Evolutionary conservation across 2,329 filamentous ascomycete species (phyloP).

Genomic region (Calonectria honghensis): DNA sequence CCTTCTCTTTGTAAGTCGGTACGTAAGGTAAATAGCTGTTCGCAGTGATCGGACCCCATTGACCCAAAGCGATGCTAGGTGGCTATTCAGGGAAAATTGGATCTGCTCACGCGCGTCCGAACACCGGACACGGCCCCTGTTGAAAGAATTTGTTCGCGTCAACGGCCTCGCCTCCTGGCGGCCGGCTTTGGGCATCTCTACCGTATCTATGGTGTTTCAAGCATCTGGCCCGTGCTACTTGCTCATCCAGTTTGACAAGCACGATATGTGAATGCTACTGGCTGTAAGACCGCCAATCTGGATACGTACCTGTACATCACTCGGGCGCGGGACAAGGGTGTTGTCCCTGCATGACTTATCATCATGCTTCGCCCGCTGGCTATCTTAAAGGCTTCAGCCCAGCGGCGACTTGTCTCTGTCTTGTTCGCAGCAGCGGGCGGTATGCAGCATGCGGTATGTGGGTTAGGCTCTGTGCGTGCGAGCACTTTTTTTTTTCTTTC

Average conservation of each 20-base stretch:
- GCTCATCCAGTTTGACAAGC: constrained; percentile 27
- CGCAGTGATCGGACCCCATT: constrained; percentile 37
- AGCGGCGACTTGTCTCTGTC: constrained; percentile 25
- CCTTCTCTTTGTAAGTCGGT: constrained; percentile 38
- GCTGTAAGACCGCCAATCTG: constrained; percentile 19
- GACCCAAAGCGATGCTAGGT: constrained; percentile 28
- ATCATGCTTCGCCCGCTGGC: constrained; percentile 35
- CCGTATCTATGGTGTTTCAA: constrained; percentile 37
- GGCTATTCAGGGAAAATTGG: constrained; percentile 30
- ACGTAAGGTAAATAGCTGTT: constrained; percentile 42
- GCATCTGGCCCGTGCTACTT: constrained; percentile 21
- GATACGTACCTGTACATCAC: constrained; percentile 25
- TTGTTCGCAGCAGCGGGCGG: constrained; percentile 38
- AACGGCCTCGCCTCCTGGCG: constrained; percentile 38
- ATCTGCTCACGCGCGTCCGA: constrained; percentile 29
- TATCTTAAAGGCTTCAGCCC: constrained; percentile 32
- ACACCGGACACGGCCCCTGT: constrained; percentile 37
- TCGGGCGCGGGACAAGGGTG: constrained; percentile 25
- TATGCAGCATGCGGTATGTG: constrained; percentile 21
- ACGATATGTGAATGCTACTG: constrained; percentile 30
- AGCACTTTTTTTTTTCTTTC: constrained; percentile 31
- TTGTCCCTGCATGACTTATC: constrained; percentile 42
- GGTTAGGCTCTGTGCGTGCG: constrained; percentile 35
- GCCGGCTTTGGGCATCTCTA: constrained; percentile 16
- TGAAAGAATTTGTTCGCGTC: constrained; percentile 30